Percentiles rank a stretch among this genome's conserved stretches.
Conservation (phyloP, 805 yeast species). For the Millerago galiae region DNA sequence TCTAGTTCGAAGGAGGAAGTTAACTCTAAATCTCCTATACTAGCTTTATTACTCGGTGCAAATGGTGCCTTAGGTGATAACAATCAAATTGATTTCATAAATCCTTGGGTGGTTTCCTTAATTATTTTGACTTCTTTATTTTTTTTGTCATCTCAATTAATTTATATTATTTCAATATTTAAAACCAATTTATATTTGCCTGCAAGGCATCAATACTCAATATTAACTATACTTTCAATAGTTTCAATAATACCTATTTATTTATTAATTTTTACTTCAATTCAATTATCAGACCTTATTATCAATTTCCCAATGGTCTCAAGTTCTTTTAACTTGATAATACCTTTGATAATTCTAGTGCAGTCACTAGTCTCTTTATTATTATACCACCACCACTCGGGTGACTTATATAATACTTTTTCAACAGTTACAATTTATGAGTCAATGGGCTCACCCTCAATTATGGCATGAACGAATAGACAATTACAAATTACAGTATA, state of each 20-base stretch:
- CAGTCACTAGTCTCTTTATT: not conserved
- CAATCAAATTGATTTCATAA: not conserved
- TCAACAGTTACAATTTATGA: conserved; percentile 12
- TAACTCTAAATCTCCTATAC: conserved; percentile 3
- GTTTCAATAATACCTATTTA: not conserved
- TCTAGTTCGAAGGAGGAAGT: not conserved
- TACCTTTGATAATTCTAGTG: not conserved
- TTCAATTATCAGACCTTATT: not conserved
- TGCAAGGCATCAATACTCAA: conserved; percentile 1
- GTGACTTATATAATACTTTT: not conserved
- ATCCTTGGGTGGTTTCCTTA: conserved; percentile 17
- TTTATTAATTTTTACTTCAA: not conserved
- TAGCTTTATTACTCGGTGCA: conserved; percentile 1
- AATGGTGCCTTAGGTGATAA: not conserved
- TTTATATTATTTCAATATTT: conserved; percentile 62
- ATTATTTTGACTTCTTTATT: conserved; percentile 5
- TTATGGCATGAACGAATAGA: not conserved
- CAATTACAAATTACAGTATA: too few relatives aligned
- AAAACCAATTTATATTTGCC: conserved; percentile 64
- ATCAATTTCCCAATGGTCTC: not conserved
- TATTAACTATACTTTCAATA: not conserved
- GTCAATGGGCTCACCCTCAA: conserved; percentile 13
- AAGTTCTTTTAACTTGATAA: not conserved
- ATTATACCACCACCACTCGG: not conserved
- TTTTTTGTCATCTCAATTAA: conserved; percentile 24